A percentile compares a stretch with the other conserved stretches of the same genome.
Evolutionary conservation across 2,329 filamentous ascomycete genomes (phyloP).

Genomic region (Ramularia endophylla): DNA sequence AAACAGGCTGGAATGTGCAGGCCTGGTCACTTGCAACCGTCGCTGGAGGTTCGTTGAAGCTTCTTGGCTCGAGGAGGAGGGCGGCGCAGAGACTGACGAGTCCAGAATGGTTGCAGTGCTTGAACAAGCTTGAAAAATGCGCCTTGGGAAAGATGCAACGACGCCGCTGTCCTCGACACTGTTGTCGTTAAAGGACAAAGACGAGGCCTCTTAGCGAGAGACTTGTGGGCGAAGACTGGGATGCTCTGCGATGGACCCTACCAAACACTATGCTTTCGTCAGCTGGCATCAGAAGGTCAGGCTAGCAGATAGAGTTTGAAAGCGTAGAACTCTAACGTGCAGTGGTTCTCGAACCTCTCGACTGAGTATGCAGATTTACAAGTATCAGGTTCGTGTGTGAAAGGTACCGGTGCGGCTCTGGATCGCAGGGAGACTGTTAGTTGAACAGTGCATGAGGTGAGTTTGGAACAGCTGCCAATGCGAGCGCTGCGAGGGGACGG

Average conservation of each 20-base stretch:
- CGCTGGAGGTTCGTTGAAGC: no score
- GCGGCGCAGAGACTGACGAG: background rate
- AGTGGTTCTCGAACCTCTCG: slow-evolving; percentile 14
- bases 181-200: background rate
- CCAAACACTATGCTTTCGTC: slow-evolving; percentile 15
- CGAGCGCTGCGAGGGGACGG: slow-evolving; percentile 4
- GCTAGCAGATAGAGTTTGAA: slow-evolving; percentile 20
- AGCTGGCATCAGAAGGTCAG: slow-evolving; percentile 17
- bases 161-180: no score
- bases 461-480: slow-evolving; percentile 7
- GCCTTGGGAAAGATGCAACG: no score
- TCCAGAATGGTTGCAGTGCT: background rate
- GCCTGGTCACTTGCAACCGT: no score
- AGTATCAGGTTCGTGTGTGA: no score
- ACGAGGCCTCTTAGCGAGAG: background rate
- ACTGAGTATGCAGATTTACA: no score
- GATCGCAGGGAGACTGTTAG: no score
- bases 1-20: no score
- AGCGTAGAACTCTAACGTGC: slow-evolving; percentile 22
- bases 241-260: slow-evolving; percentile 4
- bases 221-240: slow-evolving; percentile 1
- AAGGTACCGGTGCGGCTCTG: no score
- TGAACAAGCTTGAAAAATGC: background rate
- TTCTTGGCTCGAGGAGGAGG: no score
- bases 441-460: background rate